Evolutionary conservation across 345 rosid species (phyloP), one percentile per base, ranked within the genome.

Genomic region (Draba incana): DNA sequence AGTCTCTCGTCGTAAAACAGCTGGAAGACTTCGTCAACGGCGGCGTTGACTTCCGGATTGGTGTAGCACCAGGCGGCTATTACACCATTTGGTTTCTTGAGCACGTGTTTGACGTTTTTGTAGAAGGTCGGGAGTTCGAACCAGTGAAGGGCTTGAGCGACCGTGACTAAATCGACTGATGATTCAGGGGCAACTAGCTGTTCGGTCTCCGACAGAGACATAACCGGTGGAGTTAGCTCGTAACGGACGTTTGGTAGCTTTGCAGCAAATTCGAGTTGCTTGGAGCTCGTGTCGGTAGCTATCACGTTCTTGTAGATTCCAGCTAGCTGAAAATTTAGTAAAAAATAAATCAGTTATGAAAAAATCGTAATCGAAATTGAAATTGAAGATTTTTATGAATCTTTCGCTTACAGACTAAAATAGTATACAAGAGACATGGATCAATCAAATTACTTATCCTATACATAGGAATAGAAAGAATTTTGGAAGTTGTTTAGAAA

Each of bases 41-140:
- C 14, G 57, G 43, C 44, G 61, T 83, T 79, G 24, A 92, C 78
- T 71, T 84, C 69, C 10, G 94, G 96, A 6, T 54, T 52, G 3
- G 90, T 84, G 86, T 92, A 92, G 85, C 98, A 89, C 94, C 98
- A 89, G 0, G 92, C 84, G 0, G 92, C 96, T 38, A 89, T 16
- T 10, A 86, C 89, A 0, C 98, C 98, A 23, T 84, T 4, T 8
- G 98, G 96, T 49, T 86, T 92, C 57, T 86, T 84, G 62, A 93
- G 86, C 4, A 83, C 86, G 75, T 79, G 78, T 71, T 83, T 81
- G 52, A 80, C 96, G 70, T 83, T 88, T 0, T 62, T 55, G 82
- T 88, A 85, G 53, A 92, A 89, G 7, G 39, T 20, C 7, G 81
- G 74, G 46, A 82, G 86, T 11, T 84, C 87, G 39, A 92, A 81